Evolutionary conservation across 2,329 filamentous ascomycete genomes (phyloP).

Genomic region (Aspergillus sclerotialis): DNA sequence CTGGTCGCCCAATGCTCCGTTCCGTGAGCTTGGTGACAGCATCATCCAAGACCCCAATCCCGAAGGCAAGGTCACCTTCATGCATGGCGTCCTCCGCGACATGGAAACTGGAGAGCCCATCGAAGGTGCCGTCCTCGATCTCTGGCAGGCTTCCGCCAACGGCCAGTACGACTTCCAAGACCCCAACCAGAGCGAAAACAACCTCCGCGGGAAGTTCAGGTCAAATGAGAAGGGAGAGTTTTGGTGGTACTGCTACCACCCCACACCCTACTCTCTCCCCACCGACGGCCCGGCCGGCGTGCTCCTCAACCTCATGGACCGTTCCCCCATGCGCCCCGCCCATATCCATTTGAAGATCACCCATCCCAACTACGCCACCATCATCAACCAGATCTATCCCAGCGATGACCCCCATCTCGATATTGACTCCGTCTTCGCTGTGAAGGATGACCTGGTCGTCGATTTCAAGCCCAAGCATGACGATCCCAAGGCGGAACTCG

Average conservation of each 20-base stretch:
- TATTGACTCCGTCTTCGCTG: conserved; percentile 55
- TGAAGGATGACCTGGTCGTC: conserved; percentile 55
- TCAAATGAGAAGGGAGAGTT: conserved; percentile 60
- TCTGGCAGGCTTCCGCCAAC: conserved; percentile 71
- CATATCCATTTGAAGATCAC: conserved; percentile 55
- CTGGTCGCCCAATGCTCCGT: conserved; percentile 69
- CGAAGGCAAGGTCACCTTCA: conserved; percentile 54
- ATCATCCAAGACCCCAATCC: conserved; percentile 58
- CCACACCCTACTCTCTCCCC: conserved; percentile 65
- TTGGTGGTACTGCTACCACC: conserved; percentile 69
- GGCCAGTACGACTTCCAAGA: conserved; percentile 73
- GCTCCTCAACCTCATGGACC: conserved; percentile 48
- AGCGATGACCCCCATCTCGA: conserved; percentile 51
- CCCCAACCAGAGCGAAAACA: conserved; percentile 64
- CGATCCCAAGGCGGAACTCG: conserved; percentile 49
- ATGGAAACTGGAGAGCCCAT: conserved; percentile 61
- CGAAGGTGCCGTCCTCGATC: conserved; percentile 62
- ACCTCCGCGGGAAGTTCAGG: conserved; percentile 69
- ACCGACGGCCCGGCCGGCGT: conserved; percentile 54
- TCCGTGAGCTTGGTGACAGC: conserved; percentile 58
- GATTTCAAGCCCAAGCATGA: conserved; percentile 49
- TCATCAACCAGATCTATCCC: conserved; percentile 54
- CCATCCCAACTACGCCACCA: conserved; percentile 49
- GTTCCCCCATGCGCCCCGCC: conserved; percentile 55
- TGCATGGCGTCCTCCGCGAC: conserved; percentile 64